Evolutionary conservation across 2,329 filamentous ascomycete genomes (phyloP).

Genomic region (Alternaria conjuncta): DNA sequence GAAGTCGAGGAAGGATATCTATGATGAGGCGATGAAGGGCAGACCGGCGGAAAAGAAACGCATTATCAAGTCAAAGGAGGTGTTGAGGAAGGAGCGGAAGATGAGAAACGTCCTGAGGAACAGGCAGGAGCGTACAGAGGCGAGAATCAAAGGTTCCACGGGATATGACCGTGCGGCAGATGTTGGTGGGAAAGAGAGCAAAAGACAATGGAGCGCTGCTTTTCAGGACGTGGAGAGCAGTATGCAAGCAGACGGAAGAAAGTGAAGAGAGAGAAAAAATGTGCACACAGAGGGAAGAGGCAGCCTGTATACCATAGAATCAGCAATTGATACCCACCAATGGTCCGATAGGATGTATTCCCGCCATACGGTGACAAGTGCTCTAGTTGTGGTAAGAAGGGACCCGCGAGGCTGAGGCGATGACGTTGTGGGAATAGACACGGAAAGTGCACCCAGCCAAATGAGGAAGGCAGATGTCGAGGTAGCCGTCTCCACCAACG

Average conservation of each 20-base stretch:
- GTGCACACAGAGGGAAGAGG: background rate
- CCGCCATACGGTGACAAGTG: background rate
- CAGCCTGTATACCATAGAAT: no score
- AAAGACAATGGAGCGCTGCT: background rate
- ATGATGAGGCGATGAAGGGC: conserved; percentile 9
- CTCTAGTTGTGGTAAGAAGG: background rate
- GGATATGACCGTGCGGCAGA: conserved; percentile 3
- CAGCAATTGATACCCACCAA: background rate
- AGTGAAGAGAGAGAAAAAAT: background rate
- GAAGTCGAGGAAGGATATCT: conserved; percentile 3
- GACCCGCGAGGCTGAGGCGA: background rate
- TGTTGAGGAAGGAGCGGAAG: background rate
- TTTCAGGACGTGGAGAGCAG: background rate
- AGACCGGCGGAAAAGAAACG: background rate
- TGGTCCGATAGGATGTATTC: background rate
- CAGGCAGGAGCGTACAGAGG: background rate
- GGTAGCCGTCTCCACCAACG: conserved; percentile 28
- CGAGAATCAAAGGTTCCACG: background rate
- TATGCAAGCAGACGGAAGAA: conserved; percentile 1
- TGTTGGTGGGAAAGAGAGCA: conserved; percentile 1
- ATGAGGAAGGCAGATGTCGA: conserved; percentile 29
- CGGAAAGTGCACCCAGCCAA: conserved; percentile 10
- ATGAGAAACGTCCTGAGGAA: background rate
- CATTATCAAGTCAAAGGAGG: background rate
- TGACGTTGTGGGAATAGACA: background rate